Evolutionary conservation across 1,284 basidiomycete species (phyloP).

Genomic region (Exobasidium rhododendri): DNA sequence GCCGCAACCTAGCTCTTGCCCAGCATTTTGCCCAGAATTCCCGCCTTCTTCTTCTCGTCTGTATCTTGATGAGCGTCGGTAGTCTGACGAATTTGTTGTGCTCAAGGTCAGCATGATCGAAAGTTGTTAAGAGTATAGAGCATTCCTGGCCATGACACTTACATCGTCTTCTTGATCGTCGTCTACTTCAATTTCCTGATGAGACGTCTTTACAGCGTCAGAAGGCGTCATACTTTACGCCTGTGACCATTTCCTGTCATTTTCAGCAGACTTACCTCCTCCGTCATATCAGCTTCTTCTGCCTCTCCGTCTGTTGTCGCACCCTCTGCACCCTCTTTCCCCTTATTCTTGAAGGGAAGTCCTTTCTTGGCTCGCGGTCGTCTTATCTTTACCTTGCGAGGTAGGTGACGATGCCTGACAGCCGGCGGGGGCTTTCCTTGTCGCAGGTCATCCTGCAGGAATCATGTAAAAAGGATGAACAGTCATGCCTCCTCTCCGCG

Average conservation of each 20-base stretch:
- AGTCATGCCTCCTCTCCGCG: not conserved
- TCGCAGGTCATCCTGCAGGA: slow-evolving; percentile 4
- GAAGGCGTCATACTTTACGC: too few species aligned
- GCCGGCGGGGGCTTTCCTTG: slow-evolving; percentile 11
- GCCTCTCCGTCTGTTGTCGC: slow-evolving; percentile 4
- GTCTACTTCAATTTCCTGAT: not conserved
- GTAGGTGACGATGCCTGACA: not conserved
- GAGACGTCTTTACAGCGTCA: too few species aligned
- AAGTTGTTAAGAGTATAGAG: too few species aligned
- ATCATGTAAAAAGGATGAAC: not conserved
- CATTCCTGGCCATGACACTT: not conserved
- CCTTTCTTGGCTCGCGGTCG: not conserved
- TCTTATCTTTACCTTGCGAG: slow-evolving; percentile 1
- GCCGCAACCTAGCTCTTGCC: too few species aligned
- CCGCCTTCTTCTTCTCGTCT: not conserved
- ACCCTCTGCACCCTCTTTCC: not conserved
- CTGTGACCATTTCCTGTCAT: too few species aligned
- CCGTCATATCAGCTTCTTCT: slow-evolving; percentile 12
- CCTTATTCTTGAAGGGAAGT: not conserved
- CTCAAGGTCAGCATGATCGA: too few species aligned
- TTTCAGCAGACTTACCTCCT: slow-evolving; percentile 1
- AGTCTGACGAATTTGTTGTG: too few species aligned
- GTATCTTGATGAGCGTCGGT: too few species aligned
- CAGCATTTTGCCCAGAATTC: slow-evolving; percentile 9
- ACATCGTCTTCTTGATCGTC: not conserved